Evolutionary conservation across 192 early-diverging fungal species (phyloP), one percentile per base, ranked within the genome.

Genomic region (Backusella mclennaniae): DNA sequence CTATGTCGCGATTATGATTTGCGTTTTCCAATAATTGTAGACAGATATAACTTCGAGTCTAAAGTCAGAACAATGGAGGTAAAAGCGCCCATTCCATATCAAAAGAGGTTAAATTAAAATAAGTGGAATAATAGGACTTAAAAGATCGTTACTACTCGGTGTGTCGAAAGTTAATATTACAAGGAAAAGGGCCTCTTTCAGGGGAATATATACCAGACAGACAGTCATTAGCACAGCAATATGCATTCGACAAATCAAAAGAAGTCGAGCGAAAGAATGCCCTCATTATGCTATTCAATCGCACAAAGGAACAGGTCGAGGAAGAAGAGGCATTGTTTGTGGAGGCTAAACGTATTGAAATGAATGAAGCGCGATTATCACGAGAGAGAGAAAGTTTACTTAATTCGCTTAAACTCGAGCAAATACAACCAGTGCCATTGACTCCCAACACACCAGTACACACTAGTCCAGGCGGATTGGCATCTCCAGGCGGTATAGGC

Each of bases 141-240:
- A 96, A 96, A 82, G 92, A 94, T 74, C 85, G 97, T 15, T 97
- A 95, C 80, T 97, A 94, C 69, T 76, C 78, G 14, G 87, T 97
- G 3, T 84, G 85, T 14, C 85, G 87, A 17, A 89, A 83, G 36
- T 79, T 98, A n/a, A 85, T 90, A 1, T 49, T 71, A 46, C 35
- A 84, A 87, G 73, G 79, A 83, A 44, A 14, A 87, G 95, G 33
- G n/a, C 80, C 36, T 35, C 70, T 35, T n/a, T 71, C 76, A 42
- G 56, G 38, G 5, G 76, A 77, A 1, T 44, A 59, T 41, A 56
- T 41, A 17, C 56, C 73, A 38, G 82, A 84, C 44, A 68, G 82
- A 42, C 78, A 77, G 33, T 73, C 70, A 8, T 29, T 80, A 4
- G 73, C 73, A 19, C 76, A 82, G 17, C 81, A 83, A 29, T 89